Percentiles rank a stretch among this genome's conserved stretches.
phyloP scores from a whole-genome alignment of 148 eudicot species.

The Rhododendron ovatum region DNA sequence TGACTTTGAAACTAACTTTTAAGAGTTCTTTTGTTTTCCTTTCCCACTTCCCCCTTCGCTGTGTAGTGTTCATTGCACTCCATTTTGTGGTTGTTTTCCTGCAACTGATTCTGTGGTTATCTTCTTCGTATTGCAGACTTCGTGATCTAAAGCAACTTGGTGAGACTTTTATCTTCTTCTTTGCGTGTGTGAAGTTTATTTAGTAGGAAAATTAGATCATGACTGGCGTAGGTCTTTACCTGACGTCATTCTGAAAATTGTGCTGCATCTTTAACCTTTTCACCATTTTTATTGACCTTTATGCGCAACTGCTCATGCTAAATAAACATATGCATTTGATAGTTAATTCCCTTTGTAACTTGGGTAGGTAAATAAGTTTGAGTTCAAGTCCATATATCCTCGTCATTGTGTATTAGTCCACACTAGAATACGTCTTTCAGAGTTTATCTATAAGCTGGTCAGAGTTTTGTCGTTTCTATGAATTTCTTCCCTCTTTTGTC shows the following conservation, averaged over 20 bases:
- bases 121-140: constrained; percentile 37
- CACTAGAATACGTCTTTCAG: too few relatives aligned
- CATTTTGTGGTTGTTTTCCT: background rate
- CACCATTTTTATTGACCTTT: background rate
- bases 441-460: too few relatives aligned
- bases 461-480: too few relatives aligned
- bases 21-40: background rate
- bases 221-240: background rate
- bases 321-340: too few relatives aligned
- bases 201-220: background rate
- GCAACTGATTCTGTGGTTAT: constrained; percentile 7
- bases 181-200: background rate
- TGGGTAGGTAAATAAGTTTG: background rate
- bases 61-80: background rate
- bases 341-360: background rate
- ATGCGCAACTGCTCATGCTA: too few relatives aligned
- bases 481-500: too few relatives aligned
- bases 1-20: background rate
- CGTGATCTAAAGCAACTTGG: constrained; percentile 77
- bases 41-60: background rate
- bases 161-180: constrained; percentile 16
- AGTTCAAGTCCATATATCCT: background rate
- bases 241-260: background rate
- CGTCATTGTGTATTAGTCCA: background rate
- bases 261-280: background rate